Evolutionary conservation across 179 eudicot genomes (phyloP), one percentile per base, ranked within the genome.

Genomic region (Heliamphora pulchella): DNA sequence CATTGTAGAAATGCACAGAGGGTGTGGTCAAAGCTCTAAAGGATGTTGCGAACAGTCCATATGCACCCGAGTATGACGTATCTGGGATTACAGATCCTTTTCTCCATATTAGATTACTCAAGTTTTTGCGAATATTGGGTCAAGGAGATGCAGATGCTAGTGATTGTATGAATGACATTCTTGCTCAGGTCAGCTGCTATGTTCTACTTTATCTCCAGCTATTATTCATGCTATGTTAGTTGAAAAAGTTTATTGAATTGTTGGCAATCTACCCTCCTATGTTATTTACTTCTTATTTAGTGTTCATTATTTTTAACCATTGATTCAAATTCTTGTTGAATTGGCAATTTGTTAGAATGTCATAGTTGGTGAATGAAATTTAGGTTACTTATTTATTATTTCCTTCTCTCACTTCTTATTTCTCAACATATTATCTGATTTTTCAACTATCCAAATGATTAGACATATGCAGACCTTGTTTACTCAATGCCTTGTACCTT

Each of bases 51-150:
- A 94, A 92, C 89, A 94, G 98, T 84, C 86, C 98, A 71, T 94
- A 96, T 82, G 88, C 97, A 82, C 99, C 99, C 63, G 99, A 96
- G 80, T 96, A 89, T 84, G 99, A 96, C 85, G 68, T 96, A 84
- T 90, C 94, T 77, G 99, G 99, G 84, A 96, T 96, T 82, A 83
- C 98, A 54, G 99, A 96, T 82, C 99, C 99, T 83, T 96, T 92
- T 84, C 98, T 96, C 66, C 98, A 96, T 69, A 91, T 96, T 82
- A 86, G 99, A 87, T 84, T 96, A 76, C 87, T 96, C 70, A 91
- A 87, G 79, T 88, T 96, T 80, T 86, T 96, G 86, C 84, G 92
- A 72, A 89, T 90, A 79, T 78, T 96, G 88, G 99, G 98, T 68
- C 90, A 91, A 43, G 99, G 98, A 86, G 98, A 96, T 86, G 91